Conservation (phyloP, 345 rosid species). For the Moringa oleifera region DNA sequence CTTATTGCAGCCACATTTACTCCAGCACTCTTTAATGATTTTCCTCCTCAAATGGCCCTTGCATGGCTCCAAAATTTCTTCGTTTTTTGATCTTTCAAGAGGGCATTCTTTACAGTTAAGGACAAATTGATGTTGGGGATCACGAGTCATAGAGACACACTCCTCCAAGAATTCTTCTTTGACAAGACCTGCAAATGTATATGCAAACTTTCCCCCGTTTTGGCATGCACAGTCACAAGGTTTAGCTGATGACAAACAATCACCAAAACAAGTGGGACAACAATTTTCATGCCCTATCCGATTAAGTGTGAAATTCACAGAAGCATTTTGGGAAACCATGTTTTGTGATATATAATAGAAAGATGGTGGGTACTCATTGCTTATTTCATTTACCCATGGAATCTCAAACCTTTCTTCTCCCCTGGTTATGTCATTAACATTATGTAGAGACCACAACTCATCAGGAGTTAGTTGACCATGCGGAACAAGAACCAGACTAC, state of each 20-base stretch:
- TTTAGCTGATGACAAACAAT: conserved; percentile 52
- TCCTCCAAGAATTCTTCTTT: conserved; percentile 58
- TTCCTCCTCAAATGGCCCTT: conserved; percentile 83
- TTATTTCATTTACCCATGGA: conserved; percentile 74
- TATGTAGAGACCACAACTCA: conserved; percentile 44
- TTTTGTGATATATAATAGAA: conserved; percentile 62
- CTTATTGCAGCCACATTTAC: conserved; percentile 73
- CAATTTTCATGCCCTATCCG: conserved; percentile 46
- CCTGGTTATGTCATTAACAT: conserved; percentile 49
- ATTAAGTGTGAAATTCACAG: conserved; percentile 54
- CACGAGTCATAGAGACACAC: conserved; percentile 50
- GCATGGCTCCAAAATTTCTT: conserved; percentile 53
- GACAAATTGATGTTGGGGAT: conserved; percentile 43
- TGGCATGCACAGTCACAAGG: conserved; percentile 56
- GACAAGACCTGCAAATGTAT: conserved; percentile 51
- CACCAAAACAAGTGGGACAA: conserved; percentile 60
- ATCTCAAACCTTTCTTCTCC: conserved; percentile 69
- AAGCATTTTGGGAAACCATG: conserved; percentile 50
- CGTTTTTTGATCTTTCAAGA: conserved; percentile 50
- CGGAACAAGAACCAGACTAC: conserved; percentile 43
- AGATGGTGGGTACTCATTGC: conserved; percentile 42
- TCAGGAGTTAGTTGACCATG: conserved; percentile 39
- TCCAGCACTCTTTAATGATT: conserved; percentile 85
- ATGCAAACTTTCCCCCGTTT: conserved; percentile 40
- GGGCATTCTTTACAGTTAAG: conserved; percentile 68